Evolutionary conservation across 202 grass and related monocot species (phyloP), one percentile per base, ranked within the genome.

Genomic region (Bolboschoenoplectus hybrid): DNA sequence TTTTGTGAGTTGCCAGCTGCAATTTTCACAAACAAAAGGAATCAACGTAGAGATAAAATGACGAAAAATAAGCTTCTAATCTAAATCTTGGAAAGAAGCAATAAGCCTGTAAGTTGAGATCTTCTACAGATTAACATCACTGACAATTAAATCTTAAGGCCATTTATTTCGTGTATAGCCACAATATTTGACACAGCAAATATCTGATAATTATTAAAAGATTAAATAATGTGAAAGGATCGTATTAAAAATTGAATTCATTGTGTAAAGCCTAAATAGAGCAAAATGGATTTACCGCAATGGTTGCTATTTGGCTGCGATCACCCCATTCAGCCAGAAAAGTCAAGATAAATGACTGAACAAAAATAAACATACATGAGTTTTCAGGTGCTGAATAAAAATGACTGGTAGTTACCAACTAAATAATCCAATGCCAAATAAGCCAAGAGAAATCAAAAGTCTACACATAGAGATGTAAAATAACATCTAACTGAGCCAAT

Each of bases 271-370:
- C 70, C 14, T 60, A 19, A 7, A 53, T 11, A 80, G 9, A 12
- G 69, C 1, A 4, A 80, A 40, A 79, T 41, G 2, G 14, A 41
- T 40, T 67, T 89, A 97, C 91, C 6, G 91, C 94, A 10, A 97
- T 97, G 34, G 94, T 97, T 86, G 92, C 94, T 88, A 97, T 97
- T 84, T 97, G 94, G 89, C 94, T 97, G 52, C 92, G 94, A 79
- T 97, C 91, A 0, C 94, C 94, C 94, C 91, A 97, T 87, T 97
- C 92, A 11, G 94, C 94, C 57, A 97, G 82, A 74, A 97, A 97
- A 43, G 94, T 97, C 87, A 97, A 90, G 80, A 97, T 91, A 83
- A 97, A 97, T 80, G 94, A 92, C 92, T 97, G 86, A 56, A 85
- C 11, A 36, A 26, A 91, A 74, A 13, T 76, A 40, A 64, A 55